A percentile compares a stretch with the other conserved stretches of the same genome.
These are phyloP conservation scores for Fusarium oxysporum DNA, from an alignment of 2,329 filamentous ascomycete genomes.

Conservation along the genomic window DNA sequence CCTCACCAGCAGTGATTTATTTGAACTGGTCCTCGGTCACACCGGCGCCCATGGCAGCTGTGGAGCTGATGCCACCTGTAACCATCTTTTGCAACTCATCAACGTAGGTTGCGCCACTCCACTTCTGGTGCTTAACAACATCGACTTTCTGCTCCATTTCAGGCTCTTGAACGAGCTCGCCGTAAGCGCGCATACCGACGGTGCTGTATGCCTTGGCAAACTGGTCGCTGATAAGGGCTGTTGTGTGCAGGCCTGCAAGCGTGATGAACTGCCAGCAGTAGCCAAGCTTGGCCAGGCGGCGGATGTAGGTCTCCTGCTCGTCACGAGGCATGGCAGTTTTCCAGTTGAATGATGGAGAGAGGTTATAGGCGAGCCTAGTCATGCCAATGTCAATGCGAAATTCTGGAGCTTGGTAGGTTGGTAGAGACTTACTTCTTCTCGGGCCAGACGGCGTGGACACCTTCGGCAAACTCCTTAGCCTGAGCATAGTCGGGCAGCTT, in stretches of 20 bases:
- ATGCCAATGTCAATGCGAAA: slow-evolving; percentile 31
- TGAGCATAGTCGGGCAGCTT: slow-evolving; percentile 93
- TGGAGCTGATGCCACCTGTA: slow-evolving; percentile 89
- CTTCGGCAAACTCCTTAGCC: slow-evolving; percentile 91
- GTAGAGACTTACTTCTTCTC: slow-evolving; percentile 83
- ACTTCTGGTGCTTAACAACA: slow-evolving; percentile 99
- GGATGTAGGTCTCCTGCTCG: slow-evolving; percentile 98
- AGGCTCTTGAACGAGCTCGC: slow-evolving; percentile 96
- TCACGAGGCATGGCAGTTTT: slow-evolving; percentile 92
- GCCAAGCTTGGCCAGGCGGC: slow-evolving; percentile 84
- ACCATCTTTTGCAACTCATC: slow-evolving; percentile 98
- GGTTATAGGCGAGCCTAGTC: slow-evolving; percentile 90
- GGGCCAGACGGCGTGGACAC: slow-evolving; percentile 93
- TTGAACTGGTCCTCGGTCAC: slow-evolving; percentile 97
- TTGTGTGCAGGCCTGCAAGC: slow-evolving; percentile 95
- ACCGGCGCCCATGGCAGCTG: slow-evolving; percentile 95
- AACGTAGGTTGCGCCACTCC: slow-evolving; percentile 94
- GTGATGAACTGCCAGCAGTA: slow-evolving; percentile 99
- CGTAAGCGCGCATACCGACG: slow-evolving; percentile 94
- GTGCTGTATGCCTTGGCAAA: slow-evolving; percentile 86
- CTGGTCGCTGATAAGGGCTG: slow-evolving; percentile 88
- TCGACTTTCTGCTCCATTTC: slow-evolving; percentile 93
- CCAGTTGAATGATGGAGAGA: slow-evolving; percentile 99
- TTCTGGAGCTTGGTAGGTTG: neutral
- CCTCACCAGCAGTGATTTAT: slow-evolving; percentile 16